Conservation (phyloP, 2,329 filamentous ascomycete genomes). For the Claviceps citrina region DNA sequence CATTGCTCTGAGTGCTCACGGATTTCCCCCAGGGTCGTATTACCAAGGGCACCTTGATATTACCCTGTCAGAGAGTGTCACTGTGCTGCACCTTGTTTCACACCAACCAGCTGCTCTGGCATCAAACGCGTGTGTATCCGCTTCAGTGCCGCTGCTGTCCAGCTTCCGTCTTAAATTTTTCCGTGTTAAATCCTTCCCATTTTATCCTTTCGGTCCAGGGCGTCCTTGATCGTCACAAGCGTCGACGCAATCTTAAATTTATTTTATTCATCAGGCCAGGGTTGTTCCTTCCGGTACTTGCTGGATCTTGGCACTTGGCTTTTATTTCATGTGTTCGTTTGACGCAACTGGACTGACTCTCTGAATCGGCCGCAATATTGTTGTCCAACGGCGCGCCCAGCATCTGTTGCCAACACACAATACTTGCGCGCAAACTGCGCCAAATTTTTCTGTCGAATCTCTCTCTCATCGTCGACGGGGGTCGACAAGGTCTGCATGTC, state of each 20-base stretch:
- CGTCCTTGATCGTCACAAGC: neutral
- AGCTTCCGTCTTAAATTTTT: neutral
- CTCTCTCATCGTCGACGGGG: too few species aligned
- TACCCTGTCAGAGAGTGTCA: conserved; percentile 23
- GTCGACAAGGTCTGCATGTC: too few species aligned
- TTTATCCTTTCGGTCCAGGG: neutral
- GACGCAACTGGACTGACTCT: too few species aligned
- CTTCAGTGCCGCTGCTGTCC: conserved; percentile 1
- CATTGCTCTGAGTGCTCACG: conserved; percentile 24
- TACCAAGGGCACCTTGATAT: conserved; percentile 20
- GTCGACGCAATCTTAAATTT: neutral
- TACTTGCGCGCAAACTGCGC: too few species aligned
- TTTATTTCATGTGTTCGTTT: too few species aligned
- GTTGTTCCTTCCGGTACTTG: too few species aligned
- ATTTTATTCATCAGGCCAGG: too few species aligned
- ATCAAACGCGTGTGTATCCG: conserved; percentile 6
- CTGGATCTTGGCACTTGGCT: too few species aligned
- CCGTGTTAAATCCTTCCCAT: neutral
- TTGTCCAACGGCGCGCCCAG: too few species aligned
- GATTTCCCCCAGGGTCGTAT: conserved; percentile 30
- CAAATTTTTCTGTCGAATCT: too few species aligned
- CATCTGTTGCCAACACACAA: too few species aligned
- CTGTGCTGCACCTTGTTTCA: conserved; percentile 37
- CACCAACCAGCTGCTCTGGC: conserved; percentile 21
- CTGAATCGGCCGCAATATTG: too few species aligned